Conservation (phyloP, 148 eudicot genomes). For the Cornus kousa region DNA sequence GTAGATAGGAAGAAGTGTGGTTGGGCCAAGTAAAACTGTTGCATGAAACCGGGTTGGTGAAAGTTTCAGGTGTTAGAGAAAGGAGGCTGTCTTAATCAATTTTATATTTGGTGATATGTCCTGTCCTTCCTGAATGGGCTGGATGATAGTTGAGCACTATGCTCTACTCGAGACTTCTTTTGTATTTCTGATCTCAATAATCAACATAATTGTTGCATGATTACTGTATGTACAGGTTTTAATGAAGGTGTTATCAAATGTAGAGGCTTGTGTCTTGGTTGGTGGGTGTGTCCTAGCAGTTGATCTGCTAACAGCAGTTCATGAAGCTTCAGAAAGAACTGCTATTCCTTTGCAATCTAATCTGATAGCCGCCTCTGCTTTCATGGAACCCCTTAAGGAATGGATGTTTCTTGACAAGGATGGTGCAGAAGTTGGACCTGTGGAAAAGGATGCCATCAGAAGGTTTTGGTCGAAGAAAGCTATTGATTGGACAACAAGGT, state of each 20-base stretch:
- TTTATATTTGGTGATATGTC: background rate
- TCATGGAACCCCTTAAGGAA: constrained; percentile 97
- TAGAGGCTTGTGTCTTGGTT: constrained; percentile 93
- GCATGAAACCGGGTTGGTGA: background rate
- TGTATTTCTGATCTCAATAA: background rate
- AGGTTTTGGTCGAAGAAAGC: constrained; percentile 83
- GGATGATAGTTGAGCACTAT: background rate
- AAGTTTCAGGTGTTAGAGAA: constrained; percentile 1
- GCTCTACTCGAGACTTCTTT: background rate
- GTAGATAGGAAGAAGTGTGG: too few species aligned
- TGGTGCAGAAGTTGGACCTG: constrained; percentile 84
- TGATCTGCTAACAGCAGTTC: constrained; percentile 83
- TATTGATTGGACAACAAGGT: constrained; percentile 92
- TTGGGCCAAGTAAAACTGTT: background rate
- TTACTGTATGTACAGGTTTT: constrained; percentile 58
- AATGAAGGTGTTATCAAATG: constrained; percentile 85
- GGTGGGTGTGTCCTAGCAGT: constrained; percentile 98
- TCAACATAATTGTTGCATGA: background rate
- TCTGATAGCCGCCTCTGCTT: constrained; percentile 95
- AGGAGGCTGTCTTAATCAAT: background rate
- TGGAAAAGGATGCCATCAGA: constrained; percentile 97
- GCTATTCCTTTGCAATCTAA: constrained; percentile 95
- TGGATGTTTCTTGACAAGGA: constrained; percentile 86
- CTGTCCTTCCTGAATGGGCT: background rate
- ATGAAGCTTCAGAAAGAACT: constrained; percentile 98